Percentiles rank a stretch among this genome's conserved stretches.
These are phyloP conservation scores for Trichoderma oligosporum DNA, from an alignment of 2,329 filamentous ascomycete species.

Conservation along the genomic window DNA sequence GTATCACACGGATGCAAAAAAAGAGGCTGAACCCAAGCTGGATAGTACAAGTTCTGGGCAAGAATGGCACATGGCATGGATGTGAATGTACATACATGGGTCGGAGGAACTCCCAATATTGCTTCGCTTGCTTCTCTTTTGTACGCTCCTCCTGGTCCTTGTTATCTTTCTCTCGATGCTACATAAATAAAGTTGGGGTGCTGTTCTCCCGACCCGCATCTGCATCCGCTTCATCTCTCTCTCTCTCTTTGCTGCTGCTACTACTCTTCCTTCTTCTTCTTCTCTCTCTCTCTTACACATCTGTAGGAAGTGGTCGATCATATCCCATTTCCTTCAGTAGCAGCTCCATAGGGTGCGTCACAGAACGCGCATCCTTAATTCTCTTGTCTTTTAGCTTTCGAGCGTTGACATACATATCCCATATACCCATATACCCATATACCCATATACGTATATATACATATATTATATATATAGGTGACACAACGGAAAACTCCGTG, in stretches of 20 bases:
- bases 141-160: background rate
- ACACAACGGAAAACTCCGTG: background rate
- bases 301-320: background rate
- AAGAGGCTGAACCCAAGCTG: constrained; percentile 8
- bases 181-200: constrained; percentile 18
- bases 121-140: too few relatives aligned
- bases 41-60: background rate
- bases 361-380: background rate
- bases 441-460: too few relatives aligned
- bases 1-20: background rate
- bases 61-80: constrained; percentile 14
- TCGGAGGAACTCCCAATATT: constrained; percentile 13
- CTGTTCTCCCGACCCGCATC: constrained; percentile 9
- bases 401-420: too few relatives aligned
- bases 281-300: background rate
- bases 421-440: too few relatives aligned
- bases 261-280: background rate
- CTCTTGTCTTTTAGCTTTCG: background rate
- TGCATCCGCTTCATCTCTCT: background rate
- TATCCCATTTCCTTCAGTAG: background rate
- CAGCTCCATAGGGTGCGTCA: constrained; percentile 1
- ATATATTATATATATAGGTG: too few relatives aligned
- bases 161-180: background rate
- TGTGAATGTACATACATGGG: background rate
- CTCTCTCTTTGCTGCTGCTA: background rate